A percentile compares a stretch with the other conserved stretches of the same genome.
Evolutionary conservation across 768 basidiomycete genomes (phyloP).

Genomic region (Hygrophorus russula): DNA sequence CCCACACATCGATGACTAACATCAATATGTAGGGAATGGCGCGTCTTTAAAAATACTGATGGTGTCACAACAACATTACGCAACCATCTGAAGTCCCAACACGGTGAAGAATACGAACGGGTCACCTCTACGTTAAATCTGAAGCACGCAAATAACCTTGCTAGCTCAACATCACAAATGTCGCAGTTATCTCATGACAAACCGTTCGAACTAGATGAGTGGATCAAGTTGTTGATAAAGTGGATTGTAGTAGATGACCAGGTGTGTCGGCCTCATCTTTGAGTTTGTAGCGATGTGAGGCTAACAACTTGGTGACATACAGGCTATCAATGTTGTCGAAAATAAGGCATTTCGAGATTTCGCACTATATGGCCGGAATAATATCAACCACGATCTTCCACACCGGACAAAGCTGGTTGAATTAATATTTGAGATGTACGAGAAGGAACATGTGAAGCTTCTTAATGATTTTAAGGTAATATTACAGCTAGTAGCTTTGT

Average conservation of each 20-base stretch:
- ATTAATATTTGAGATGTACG: constrained; percentile 15
- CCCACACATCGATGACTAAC: neutral
- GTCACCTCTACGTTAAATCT: constrained; percentile 8
- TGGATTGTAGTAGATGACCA: constrained; percentile 22
- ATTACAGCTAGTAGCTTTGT: neutral
- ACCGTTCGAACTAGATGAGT: constrained; percentile 15
- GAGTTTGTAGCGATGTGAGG: too few species aligned
- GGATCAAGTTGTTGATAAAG: constrained; percentile 9
- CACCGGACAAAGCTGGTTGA: constrained; percentile 21
- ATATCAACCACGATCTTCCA: constrained; percentile 18
- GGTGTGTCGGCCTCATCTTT: constrained; percentile 18
- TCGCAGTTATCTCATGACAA: neutral
- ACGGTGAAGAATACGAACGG: constrained; percentile 9
- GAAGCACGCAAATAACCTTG: constrained; percentile 5
- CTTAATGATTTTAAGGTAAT: constrained; percentile 15
- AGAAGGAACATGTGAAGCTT: constrained; percentile 12
- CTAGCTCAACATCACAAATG: neutral
- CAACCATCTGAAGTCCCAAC: constrained; percentile 13
- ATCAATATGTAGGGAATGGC: constrained; percentile 5
- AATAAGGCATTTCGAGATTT: constrained; percentile 20
- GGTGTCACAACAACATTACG: constrained; percentile 14
- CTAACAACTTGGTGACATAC: neutral
- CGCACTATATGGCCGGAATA: constrained; percentile 14
- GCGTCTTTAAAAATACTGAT: constrained; percentile 11
- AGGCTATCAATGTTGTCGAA: constrained; percentile 29